Percentiles rank a stretch among this genome's conserved stretches.
phyloP scores from a whole-genome alignment of 2,329 filamentous ascomycete species.

The Talaromyces sp. region DNA sequence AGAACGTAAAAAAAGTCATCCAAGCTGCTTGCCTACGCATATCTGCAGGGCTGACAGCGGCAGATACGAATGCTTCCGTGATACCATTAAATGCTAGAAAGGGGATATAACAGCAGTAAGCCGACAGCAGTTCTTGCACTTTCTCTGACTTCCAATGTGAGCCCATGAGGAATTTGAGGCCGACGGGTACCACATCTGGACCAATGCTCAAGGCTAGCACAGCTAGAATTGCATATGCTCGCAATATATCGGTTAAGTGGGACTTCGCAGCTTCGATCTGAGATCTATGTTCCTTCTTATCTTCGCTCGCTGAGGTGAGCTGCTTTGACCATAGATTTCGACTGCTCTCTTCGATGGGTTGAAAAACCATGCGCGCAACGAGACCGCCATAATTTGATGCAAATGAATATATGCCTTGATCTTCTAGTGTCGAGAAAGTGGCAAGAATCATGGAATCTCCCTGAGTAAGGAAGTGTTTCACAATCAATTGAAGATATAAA shows the following conservation, averaged over 20 bases:
- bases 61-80: conserved; percentile 85
- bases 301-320: conserved; percentile 45
- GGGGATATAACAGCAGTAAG: conserved; percentile 90
- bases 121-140: conserved; percentile 66
- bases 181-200: conserved; percentile 66
- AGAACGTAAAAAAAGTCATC: conserved; percentile 77
- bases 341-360: conserved; percentile 90
- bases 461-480: conserved; percentile 92
- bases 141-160: conserved; percentile 68
- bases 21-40: conserved; percentile 72
- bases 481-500: conserved; percentile 77
- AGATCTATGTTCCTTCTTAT: conserved; percentile 12
- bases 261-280: conserved; percentile 25
- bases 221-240: conserved; percentile 69
- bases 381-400: conserved; percentile 93
- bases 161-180: conserved; percentile 72
- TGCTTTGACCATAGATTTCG: conserved; percentile 84
- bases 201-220: conserved; percentile 64
- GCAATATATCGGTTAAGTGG: conserved; percentile 52
- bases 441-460: conserved; percentile 88
- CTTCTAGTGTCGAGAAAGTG: conserved; percentile 65
- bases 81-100: conserved; percentile 88
- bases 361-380: conserved; percentile 81
- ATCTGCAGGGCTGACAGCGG: conserved; percentile 69
- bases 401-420: conserved; percentile 87